Evolutionary conservation across 1,139 yeast species (phyloP), one percentile per base, ranked within the genome.

Genomic region (Pichia sp.): DNA sequence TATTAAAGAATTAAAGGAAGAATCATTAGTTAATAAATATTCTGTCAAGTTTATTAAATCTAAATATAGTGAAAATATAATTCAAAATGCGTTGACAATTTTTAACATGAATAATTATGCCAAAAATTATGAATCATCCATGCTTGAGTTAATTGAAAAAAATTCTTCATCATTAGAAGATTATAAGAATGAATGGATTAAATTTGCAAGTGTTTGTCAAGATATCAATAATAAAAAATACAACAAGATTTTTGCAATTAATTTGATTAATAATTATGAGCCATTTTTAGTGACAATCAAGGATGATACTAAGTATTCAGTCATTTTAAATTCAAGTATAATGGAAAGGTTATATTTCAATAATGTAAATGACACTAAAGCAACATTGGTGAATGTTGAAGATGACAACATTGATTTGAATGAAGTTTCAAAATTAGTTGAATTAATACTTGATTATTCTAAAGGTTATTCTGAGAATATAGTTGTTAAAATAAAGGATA

Each of bases 191-290:
- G 75, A 74, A 52, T 83, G 90, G 88, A 67, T 72, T 43, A 76
- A 79, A 53, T 73, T 85, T 48, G 78, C 77, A 50, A 71, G 82
- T 4, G 66, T 84, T 34, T 82, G 90, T 60, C 80, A 76, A 49
- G 95, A 87, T 58, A 72, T 85, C 49, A 75, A 73, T 51, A 80
- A 75, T 46, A 72, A 73, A 45, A 71, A 79, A 37, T 73, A 74
- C 51, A 92, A 85, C 59, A 73, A 48, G 13, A 26, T 51, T 16
- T 45, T 47, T 25, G 38, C 82, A 1, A 61, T 79, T 25, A 66
- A 73, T 1, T 53, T 78, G 16, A 67, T 65, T 20, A 27, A 25
- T 24, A 59, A 56, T 18, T 34, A 40, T 7, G 58, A 56, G 57
- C 58, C 59, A 54, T 51, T 60, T 43, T 41, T 65, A 11, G 42